These are phyloP conservation scores for Ceratocystis harringtonii DNA, from an alignment of 2,329 filamentous ascomycete species.

Conservation along the genomic window DNA sequence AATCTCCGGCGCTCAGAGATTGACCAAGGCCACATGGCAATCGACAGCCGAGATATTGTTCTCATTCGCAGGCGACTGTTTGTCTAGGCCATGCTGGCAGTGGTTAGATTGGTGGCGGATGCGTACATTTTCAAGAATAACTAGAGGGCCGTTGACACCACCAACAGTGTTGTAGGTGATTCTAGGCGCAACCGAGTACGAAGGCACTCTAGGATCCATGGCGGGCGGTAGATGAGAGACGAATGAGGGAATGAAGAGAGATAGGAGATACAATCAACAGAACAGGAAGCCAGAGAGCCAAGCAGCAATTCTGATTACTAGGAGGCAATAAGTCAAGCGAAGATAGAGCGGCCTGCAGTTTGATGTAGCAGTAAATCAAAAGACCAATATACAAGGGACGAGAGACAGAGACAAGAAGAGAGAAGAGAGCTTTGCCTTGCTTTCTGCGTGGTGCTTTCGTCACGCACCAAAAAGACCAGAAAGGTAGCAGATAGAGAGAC, in stretches of 20 bases:
- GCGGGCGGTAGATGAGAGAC: not conserved
- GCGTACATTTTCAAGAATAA: constrained; percentile 84
- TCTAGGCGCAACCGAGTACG: constrained; percentile 44
- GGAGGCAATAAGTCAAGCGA: too few relatives aligned
- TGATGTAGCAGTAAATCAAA: too few relatives aligned
- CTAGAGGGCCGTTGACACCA: constrained; percentile 93
- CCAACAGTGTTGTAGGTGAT: constrained; percentile 96
- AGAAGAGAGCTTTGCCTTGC: not conserved
- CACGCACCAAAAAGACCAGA: not conserved
- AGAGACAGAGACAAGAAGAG: not conserved
- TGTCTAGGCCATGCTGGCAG: not conserved
- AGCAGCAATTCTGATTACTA: not conserved
- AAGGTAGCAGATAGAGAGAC: not conserved
- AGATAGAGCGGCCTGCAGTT: too few relatives aligned
- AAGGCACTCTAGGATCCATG: constrained; percentile 40
- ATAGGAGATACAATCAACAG: not conserved
- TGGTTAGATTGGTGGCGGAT: not conserved
- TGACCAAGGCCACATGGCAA: not conserved
- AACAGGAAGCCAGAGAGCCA: not conserved
- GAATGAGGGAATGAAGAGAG: not conserved
- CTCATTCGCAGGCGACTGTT: not conserved
- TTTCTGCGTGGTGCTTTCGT: not conserved
- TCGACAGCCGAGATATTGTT: not conserved
- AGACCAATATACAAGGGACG: not conserved
- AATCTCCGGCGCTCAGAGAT: too few relatives aligned